Conservation (phyloP, 495 filamentous ascomycete genomes). For the Neurospora sp. region DNA sequence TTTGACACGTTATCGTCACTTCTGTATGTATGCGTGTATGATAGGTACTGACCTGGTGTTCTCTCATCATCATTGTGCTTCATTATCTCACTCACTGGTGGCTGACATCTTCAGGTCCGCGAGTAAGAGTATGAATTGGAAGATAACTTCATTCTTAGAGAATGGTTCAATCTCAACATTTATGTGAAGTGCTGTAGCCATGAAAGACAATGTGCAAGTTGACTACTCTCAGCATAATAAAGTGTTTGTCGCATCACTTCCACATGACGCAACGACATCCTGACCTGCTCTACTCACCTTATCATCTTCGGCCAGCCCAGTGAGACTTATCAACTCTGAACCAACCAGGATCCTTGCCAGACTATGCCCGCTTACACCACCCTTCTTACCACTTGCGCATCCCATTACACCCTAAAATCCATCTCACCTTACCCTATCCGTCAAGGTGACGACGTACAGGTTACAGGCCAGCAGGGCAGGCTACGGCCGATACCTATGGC, state of each 20-base stretch:
- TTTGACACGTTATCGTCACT: neutral
- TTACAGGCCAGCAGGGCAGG: neutral
- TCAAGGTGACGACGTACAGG: neutral
- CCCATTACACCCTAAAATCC: neutral
- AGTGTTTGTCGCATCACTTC: neutral
- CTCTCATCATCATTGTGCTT: neutral
- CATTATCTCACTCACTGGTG: neutral
- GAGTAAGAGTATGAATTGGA: neutral
- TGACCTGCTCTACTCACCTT: neutral
- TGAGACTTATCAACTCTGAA: neutral
- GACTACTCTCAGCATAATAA: neutral
- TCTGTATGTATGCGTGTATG: neutral
- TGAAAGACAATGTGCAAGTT: neutral
- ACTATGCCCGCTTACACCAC: neutral
- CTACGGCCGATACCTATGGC: neutral
- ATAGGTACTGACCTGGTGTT: neutral
- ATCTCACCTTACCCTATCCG: neutral
- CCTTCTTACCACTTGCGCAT: neutral
- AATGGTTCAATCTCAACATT: neutral
- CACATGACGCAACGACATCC: neutral
- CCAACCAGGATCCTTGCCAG: neutral
- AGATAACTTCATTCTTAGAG: neutral
- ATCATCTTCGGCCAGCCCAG: neutral
- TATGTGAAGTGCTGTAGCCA: neutral
- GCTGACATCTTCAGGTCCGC: neutral